Percentiles rank a stretch among this genome's conserved stretches.
phyloP scores from a whole-genome alignment of 441 rosid species.

The Monsonia emarginata region DNA sequence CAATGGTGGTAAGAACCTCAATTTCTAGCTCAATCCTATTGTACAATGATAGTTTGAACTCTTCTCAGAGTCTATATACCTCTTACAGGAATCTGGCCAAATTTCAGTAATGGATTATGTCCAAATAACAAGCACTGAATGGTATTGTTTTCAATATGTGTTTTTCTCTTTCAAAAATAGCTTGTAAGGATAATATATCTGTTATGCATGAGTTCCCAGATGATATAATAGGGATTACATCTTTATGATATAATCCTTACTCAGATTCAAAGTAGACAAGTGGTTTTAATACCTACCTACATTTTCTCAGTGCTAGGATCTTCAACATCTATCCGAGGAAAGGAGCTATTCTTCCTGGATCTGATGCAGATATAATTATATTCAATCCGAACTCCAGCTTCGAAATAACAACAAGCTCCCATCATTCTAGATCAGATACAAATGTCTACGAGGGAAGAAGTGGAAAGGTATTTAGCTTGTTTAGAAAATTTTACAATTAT shows the following conservation, averaged over 20 bases:
- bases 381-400: constrained; percentile 76
- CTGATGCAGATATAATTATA: constrained; percentile 86
- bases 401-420: constrained; percentile 52
- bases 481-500: no score
- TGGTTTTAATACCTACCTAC: neutral
- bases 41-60: neutral
- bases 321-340: constrained; percentile 84
- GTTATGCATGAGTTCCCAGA: neutral
- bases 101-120: constrained; percentile 73
- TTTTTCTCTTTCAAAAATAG: constrained; percentile 7
- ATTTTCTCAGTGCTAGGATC: constrained; percentile 62
- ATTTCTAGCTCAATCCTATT: constrained; percentile 9
- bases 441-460: constrained; percentile 65
- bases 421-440: constrained; percentile 76
- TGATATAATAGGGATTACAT: neutral
- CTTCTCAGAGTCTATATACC: constrained; percentile 4
- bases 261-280: neutral
- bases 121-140: constrained; percentile 69
- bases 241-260: neutral
- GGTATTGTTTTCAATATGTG: constrained; percentile 37
- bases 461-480: constrained; percentile 47
- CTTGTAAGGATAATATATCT: neutral
- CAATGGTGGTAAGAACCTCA: constrained; percentile 72
- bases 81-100: constrained; percentile 73
- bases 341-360: constrained; percentile 77